Percentiles rank a stretch among this genome's conserved stretches.
Conservation (phyloP, 306 rosid species). For the Senna siamea region DNA sequence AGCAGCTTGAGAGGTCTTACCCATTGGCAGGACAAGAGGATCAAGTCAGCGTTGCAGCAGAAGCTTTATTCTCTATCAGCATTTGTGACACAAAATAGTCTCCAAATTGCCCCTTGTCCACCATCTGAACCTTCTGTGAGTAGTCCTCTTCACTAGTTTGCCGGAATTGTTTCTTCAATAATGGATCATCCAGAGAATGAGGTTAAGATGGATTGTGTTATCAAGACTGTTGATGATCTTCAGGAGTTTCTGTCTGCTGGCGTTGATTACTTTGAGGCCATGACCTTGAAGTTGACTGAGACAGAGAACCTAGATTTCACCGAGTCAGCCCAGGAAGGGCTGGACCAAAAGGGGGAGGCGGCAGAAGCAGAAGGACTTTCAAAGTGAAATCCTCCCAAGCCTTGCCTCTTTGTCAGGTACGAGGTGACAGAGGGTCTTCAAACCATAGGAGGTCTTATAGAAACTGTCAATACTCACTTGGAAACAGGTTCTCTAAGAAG, state of each 20-base stretch:
- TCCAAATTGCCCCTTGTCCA: background rate
- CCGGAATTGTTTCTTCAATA: conserved; percentile 48
- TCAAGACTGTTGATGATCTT: background rate
- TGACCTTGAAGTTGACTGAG: conserved; percentile 60
- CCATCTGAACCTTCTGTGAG: conserved; percentile 22
- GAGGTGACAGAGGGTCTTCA: conserved; percentile 70
- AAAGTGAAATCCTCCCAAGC: conserved; percentile 55
- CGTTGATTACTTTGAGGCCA: conserved; percentile 63
- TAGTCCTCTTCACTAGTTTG: conserved; percentile 58
- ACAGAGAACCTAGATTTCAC: conserved; percentile 42
- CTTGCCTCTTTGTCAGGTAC: conserved; percentile 59
- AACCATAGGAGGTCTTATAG: conserved; percentile 57
- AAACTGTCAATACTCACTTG: conserved; percentile 35
- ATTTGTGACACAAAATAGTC: conserved; percentile 14
- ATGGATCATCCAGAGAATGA: conserved; percentile 32
- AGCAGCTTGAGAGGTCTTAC: conserved; percentile 38
- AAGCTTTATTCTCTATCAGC: conserved; percentile 50
- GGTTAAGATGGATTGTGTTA: conserved; percentile 8
- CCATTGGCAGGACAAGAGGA: conserved; percentile 37
- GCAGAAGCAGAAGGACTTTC: conserved; percentile 55
- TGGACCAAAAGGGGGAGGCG: conserved; percentile 46
- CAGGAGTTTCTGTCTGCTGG: conserved; percentile 47
- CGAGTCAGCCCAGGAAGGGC: conserved; percentile 45
- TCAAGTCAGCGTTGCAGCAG: conserved; percentile 51
- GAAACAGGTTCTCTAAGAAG: conserved; percentile 41